Conservation (phyloP, 1,284 basidiomycete species). For the Ceratobasidium sp. region DNA sequence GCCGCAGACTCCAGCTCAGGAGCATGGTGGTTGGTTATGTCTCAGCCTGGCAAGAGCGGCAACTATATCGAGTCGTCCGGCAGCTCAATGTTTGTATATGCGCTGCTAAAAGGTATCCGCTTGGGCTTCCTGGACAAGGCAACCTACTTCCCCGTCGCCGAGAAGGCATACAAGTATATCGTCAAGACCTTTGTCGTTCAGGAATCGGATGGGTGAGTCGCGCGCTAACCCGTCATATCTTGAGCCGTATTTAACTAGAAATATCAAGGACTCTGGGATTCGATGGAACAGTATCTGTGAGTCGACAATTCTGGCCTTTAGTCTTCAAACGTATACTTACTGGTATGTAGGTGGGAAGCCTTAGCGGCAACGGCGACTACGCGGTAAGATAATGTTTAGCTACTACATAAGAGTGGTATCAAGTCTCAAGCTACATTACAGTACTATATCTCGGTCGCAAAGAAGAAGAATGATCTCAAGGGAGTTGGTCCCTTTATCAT, state of each 20-base stretch:
- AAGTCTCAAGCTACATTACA: no score
- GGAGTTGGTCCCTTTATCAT: conserved; percentile 65
- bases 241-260: background rate
- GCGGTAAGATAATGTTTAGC: conserved; percentile 10
- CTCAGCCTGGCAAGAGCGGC: conserved; percentile 63
- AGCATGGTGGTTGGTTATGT: conserved; percentile 68
- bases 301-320: background rate
- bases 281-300: conserved; percentile 34
- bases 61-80: conserved; percentile 70
- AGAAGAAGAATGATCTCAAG: conserved; percentile 64
- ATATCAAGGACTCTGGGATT: conserved; percentile 27
- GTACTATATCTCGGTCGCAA: conserved; percentile 52
- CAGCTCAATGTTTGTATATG: conserved; percentile 65
- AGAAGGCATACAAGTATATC: conserved; percentile 64
- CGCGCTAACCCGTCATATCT: background rate
- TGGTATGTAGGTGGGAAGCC: conserved; percentile 22
- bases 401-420: no score
- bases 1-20: conserved; percentile 62
- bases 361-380: conserved; percentile 39
- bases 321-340: background rate
- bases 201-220: conserved; percentile 52
- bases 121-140: conserved; percentile 59
- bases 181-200: conserved; percentile 61
- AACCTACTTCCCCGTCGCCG: conserved; percentile 59
- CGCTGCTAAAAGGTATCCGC: conserved; percentile 64